Evolutionary conservation across 1,139 yeast species (phyloP).

Genomic region (Hyphopichia pseudoburtonii): DNA sequence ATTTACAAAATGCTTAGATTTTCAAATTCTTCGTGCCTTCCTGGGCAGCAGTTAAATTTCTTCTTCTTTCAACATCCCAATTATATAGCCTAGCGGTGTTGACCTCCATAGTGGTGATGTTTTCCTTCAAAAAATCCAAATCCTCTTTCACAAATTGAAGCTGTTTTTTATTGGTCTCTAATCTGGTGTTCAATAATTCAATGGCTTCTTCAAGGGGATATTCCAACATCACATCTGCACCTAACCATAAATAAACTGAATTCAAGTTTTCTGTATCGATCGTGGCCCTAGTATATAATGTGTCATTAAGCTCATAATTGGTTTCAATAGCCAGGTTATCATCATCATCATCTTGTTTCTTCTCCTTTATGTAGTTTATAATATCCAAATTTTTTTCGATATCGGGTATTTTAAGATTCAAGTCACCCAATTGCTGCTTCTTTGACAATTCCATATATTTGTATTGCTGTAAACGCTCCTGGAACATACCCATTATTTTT

Average conservation of each 20-base stretch:
- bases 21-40: conserved; percentile 38
- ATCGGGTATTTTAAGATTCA: conserved; percentile 82
- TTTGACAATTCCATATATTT: conserved; percentile 87
- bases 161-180: conserved; percentile 61
- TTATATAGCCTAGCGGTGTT: conserved; percentile 93
- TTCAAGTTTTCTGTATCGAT: conserved; percentile 49
- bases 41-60: conserved; percentile 40
- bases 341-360: conserved; percentile 31
- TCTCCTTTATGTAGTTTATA: conserved; percentile 57
- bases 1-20: conserved; percentile 14
- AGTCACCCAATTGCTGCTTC: conserved; percentile 62
- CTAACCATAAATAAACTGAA: conserved; percentile 85
- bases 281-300: conserved; percentile 81
- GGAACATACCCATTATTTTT: conserved; percentile 63
- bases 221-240: conserved; percentile 97
- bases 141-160: conserved; percentile 72
- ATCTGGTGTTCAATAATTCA: conserved; percentile 61
- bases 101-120: conserved; percentile 97
- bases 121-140: conserved; percentile 82
- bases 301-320: conserved; percentile 89
- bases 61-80: conserved; percentile 91
- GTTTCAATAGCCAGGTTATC: conserved; percentile 52
- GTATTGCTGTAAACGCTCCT: conserved; percentile 78
- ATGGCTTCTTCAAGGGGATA: conserved; percentile 89
- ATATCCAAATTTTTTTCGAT: conserved; percentile 78